Conservation (phyloP, 345 rosid genomes). For the Rhizophora mangle region DNA sequence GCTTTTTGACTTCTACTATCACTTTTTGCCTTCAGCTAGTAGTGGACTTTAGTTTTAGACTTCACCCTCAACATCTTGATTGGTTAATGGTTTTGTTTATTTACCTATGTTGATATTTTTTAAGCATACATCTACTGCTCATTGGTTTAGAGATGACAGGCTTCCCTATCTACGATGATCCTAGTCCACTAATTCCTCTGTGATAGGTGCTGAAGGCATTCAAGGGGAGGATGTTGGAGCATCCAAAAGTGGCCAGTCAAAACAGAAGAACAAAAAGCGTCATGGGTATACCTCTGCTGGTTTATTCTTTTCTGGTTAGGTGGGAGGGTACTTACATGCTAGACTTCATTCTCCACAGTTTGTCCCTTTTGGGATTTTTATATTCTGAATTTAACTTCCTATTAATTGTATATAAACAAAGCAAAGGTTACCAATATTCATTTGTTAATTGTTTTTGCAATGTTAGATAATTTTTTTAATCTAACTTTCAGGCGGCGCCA, state of each 20-base stretch:
- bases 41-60: too few species aligned
- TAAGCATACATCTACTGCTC: neutral
- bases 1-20: too few species aligned
- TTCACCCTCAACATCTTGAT: neutral
- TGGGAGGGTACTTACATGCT: neutral
- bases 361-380: neutral
- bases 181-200: neutral
- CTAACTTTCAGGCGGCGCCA: slow-evolving; percentile 71
- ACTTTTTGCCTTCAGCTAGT: too few species aligned
- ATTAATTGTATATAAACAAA: neutral
- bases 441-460: neutral
- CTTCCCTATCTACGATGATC: too few species aligned
- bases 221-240: slow-evolving; percentile 21
- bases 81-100: neutral
- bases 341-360: neutral
- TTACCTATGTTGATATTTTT: neutral
- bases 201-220: slow-evolving; percentile 22
- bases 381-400: neutral
- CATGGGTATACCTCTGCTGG: slow-evolving; percentile 59
- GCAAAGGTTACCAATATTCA: neutral
- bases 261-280: slow-evolving; percentile 68
- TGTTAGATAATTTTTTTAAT: neutral
- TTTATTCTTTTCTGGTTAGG: slow-evolving; percentile 5
- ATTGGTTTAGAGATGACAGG: neutral
- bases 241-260: slow-evolving; percentile 46